Evolutionary conservation across 257 asterid genomes (phyloP).

Genomic region (Solanum neorickii): DNA sequence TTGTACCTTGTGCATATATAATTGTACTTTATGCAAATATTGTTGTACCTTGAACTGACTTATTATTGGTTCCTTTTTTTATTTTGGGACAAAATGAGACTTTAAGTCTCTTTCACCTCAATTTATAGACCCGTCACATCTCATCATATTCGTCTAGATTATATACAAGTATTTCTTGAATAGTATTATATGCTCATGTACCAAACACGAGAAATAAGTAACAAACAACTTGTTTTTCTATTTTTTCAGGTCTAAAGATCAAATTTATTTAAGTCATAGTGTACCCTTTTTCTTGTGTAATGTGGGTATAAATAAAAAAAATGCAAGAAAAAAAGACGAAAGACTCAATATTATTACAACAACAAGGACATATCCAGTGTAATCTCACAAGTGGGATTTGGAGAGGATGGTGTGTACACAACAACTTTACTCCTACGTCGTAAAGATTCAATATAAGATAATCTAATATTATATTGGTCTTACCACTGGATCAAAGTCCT

Average conservation of each 20-base stretch:
- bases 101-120: not conserved
- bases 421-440: accelerated
- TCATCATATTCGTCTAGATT: not conserved
- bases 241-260: not conserved
- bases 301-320: not conserved
- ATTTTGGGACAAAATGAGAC: not conserved
- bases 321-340: not conserved
- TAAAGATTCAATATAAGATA: not conserved
- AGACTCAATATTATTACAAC: not conserved
- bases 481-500: not conserved
- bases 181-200: not conserved
- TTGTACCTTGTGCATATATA: not conserved
- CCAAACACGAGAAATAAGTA: not conserved
- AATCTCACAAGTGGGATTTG: accelerated
- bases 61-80: not conserved
- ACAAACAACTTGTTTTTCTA: not conserved
- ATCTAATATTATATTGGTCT: not conserved
- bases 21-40: not conserved
- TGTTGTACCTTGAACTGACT: not conserved
- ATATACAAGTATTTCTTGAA: not conserved
- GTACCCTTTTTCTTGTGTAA: not conserved
- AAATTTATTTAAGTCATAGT: not conserved
- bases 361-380: not conserved
- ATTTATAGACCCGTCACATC: not conserved
- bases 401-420: accelerated